Evolutionary conservation across 306 rosid genomes (phyloP), one percentile per base, ranked within the genome.

Genomic region (Castanea mollissima): DNA sequence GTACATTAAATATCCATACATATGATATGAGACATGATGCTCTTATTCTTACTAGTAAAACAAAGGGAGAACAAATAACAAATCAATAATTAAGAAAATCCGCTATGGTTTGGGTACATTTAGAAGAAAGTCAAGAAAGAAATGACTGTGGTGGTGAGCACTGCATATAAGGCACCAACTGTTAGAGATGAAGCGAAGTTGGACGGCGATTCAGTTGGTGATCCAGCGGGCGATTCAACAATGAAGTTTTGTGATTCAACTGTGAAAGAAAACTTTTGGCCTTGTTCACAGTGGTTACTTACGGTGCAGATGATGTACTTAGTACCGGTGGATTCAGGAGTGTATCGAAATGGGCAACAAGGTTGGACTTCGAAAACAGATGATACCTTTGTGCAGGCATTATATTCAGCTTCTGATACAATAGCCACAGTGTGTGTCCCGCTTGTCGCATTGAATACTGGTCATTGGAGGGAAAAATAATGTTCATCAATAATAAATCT

Each of bases 361-460:
- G 54, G 54, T 0, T 49, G 14, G 15, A 49, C 54, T 10, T 3
- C 0, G 1, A 49, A 10, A 49, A 2, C 6, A 31, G 0, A 13
- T 3, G 21, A 1, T 18, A 35, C 4, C 27, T 64, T 31, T 27
- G 12, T 75, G 85, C 85, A 82, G 55, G 2, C 70, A 7, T 84
- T 78, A 34, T 81, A 79, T 4, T 81, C 81, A 4, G n/a, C 72
- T 70, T 69, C 41, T 14, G 86, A 18, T 31, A 23, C 77, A 15
- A 6, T 35, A 0, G n/a, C 79, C 18, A 57, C 52, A 12, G 9
- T 54, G 15, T 76, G 82, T 15, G 74, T 21, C 20, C 62, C 77
- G 15, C 1, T 13, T 0, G 65, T 76, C 82, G 77, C 74, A 4
- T 25, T 86, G 85, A 86, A 88, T 32, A 21, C 91, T 86, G 80